phyloP scores from a whole-genome alignment of 495 filamentous ascomycete genomes.

The Lepidopterella palustris region DNA sequence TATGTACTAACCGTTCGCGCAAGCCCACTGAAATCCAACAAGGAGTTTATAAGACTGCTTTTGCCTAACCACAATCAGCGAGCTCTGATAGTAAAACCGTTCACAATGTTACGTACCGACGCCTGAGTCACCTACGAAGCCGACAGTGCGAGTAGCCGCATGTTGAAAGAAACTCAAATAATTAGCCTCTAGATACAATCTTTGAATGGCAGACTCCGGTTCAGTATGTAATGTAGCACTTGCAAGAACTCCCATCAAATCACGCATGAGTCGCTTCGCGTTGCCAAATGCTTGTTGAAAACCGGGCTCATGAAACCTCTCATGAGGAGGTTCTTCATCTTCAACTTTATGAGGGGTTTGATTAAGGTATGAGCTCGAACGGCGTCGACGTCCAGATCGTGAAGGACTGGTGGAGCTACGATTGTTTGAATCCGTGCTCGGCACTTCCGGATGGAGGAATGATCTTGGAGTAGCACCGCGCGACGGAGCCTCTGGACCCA shows the following conservation, averaged over 20 bases:
- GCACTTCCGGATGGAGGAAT: neutral
- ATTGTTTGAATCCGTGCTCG: neutral
- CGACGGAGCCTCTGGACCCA: neutral
- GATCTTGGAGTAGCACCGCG: neutral
- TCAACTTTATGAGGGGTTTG: slow-evolving; percentile 23
- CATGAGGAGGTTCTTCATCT: slow-evolving; percentile 35
- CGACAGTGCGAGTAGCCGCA: slow-evolving; percentile 36
- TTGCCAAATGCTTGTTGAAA: slow-evolving; percentile 34
- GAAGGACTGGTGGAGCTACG: neutral
- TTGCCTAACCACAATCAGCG: slow-evolving; percentile 28
- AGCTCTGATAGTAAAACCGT: neutral
- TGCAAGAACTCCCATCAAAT: slow-evolving; percentile 31
- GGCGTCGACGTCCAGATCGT: slow-evolving; percentile 13
- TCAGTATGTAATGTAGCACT: slow-evolving; percentile 32
- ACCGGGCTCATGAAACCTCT: slow-evolving; percentile 31
- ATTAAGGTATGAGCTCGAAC: slow-evolving; percentile 3
- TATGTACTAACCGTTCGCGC: slow-evolving; percentile 33
- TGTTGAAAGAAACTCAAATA: slow-evolving; percentile 34
- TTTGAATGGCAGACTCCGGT: slow-evolving; percentile 34
- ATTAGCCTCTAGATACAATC: slow-evolving; percentile 28
- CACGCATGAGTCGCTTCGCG: slow-evolving; percentile 27
- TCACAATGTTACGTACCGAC: slow-evolving; percentile 1
- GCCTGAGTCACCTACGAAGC: slow-evolving; percentile 40
- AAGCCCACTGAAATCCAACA: slow-evolving; percentile 32
- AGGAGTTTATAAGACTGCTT: slow-evolving; percentile 40